Percentiles rank a stretch among this genome's conserved stretches.
Evolutionary conservation across 2,329 filamentous ascomycete species (phyloP).

Genomic region (Coccinonectria pachysandricola): DNA sequence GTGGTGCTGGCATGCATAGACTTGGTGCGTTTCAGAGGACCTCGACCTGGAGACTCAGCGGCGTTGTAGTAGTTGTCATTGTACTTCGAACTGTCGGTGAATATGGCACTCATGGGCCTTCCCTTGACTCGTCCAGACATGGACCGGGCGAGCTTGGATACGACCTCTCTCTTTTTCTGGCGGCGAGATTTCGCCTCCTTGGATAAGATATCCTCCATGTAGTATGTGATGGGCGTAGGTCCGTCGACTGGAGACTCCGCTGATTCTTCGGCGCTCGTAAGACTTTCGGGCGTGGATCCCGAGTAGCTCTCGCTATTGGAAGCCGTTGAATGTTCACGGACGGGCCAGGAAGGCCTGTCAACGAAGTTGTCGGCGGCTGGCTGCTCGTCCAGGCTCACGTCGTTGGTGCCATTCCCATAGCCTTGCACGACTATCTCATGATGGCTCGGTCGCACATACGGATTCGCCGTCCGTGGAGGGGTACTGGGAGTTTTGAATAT

Average conservation of each 20-base stretch:
- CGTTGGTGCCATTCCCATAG: conserved; percentile 43
- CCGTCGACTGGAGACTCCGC: conserved; percentile 14
- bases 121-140: conserved; percentile 17
- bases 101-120: conserved; percentile 19
- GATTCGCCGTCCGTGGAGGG: conserved; percentile 8
- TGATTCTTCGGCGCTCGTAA: conserved; percentile 20
- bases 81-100: conserved; percentile 18
- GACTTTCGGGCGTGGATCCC: conserved; percentile 14
- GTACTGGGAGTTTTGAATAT: conserved; percentile 17
- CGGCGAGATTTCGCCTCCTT: conserved; percentile 15
- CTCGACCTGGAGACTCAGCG: too few relatives aligned
- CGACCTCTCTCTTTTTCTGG: conserved; percentile 20
- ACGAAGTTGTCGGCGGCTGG: conserved; percentile 3
- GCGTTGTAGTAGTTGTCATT: conserved; percentile 17
- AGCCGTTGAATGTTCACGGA: conserved; percentile 19
- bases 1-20: conserved; percentile 2
- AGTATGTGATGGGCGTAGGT: conserved; percentile 10
- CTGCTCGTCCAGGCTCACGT: conserved; percentile 18
- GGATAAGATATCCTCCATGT: conserved; percentile 6
- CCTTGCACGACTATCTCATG: conserved; percentile 44
- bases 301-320: conserved; percentile 12
- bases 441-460: conserved; percentile 19
- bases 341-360: conserved; percentile 11
- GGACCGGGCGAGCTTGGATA: conserved; percentile 17
- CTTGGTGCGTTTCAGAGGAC: too few relatives aligned